Evolutionary conservation across 352 stramenopile genomes (phyloP).

Genomic region (Globisporangium recalcitrans): DNA sequence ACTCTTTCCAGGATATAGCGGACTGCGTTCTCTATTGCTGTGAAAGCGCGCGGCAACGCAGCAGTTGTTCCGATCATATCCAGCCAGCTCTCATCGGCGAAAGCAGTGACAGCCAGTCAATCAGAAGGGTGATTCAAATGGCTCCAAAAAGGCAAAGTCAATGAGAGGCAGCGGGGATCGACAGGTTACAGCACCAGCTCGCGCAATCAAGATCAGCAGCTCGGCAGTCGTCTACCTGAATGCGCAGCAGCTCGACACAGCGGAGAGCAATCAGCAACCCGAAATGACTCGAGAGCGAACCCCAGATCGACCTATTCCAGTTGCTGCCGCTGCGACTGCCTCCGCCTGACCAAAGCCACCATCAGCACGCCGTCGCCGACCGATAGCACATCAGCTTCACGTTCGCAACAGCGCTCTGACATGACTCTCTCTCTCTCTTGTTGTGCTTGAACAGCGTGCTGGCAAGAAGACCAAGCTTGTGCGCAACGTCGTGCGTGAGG

Average conservation of each 20-base stretch:
- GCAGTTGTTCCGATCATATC: too few relatives aligned
- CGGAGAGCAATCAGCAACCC: neutral
- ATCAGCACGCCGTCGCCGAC: neutral
- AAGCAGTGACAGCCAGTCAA: neutral
- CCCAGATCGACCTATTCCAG: neutral
- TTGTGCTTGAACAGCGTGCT: conserved; percentile 36
- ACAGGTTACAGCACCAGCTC: neutral
- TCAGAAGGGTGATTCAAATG: neutral
- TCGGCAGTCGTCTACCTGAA: neutral
- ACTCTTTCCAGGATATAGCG: neutral
- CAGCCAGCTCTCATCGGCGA: neutral
- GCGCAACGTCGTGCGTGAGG: conserved; percentile 95
- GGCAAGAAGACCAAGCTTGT: conserved; percentile 95
- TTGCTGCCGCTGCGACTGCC: neutral
- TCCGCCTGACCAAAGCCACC: neutral
- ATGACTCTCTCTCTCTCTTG: neutral
- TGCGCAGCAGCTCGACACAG: neutral
- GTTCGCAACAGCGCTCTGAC: neutral
- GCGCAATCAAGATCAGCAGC: neutral
- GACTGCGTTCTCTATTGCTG: too few relatives aligned
- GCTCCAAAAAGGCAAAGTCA: neutral
- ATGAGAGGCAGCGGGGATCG: too few relatives aligned
- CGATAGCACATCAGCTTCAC: neutral
- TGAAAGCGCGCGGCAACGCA: too few relatives aligned
- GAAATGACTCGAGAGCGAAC: too few relatives aligned